A percentile compares a stretch with the other conserved stretches of the same genome.
Conservation (phyloP, 75 land plant species). For the Larix kaempferi region DNA sequence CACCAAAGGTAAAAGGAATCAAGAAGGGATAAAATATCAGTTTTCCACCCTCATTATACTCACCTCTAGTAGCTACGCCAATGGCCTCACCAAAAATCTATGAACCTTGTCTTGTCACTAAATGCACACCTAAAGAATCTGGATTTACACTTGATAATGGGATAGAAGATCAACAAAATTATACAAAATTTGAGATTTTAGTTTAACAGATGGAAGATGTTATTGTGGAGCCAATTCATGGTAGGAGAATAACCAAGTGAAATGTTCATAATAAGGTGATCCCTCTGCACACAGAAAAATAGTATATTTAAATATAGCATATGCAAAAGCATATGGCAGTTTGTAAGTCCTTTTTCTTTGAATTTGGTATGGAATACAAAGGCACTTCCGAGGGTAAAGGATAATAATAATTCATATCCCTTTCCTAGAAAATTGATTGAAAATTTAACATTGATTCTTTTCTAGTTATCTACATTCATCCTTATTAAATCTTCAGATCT, state of each 20-base stretch:
- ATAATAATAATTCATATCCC: not conserved
- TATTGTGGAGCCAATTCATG: not conserved
- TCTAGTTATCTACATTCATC: not conserved
- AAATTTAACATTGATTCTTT: not conserved
- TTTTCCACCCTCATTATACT: too few relatives aligned
- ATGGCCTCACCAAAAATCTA: too few relatives aligned
- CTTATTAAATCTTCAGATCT: not conserved
- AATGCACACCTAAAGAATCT: conserved; percentile 5
- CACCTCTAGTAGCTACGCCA: too few relatives aligned
- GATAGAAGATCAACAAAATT: not conserved
- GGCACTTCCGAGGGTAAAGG: not conserved
- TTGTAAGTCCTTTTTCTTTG: not conserved
- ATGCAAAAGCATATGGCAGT: not conserved
- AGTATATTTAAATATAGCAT: not conserved
- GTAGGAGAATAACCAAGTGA: not conserved
- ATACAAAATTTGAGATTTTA: not conserved
- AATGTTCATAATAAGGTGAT: not conserved
- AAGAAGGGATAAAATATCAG: too few relatives aligned
- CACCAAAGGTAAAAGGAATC: too few relatives aligned
- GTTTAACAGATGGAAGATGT: not conserved
- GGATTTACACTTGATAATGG: conserved; percentile 7
- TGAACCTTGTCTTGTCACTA: too few relatives aligned
- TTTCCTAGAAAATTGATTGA: not conserved
- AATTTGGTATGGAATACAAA: not conserved
- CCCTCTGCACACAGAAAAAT: not conserved